Conservation (phyloP, 495 filamentous ascomycete genomes). For the Aspergillus nanangensis region DNA sequence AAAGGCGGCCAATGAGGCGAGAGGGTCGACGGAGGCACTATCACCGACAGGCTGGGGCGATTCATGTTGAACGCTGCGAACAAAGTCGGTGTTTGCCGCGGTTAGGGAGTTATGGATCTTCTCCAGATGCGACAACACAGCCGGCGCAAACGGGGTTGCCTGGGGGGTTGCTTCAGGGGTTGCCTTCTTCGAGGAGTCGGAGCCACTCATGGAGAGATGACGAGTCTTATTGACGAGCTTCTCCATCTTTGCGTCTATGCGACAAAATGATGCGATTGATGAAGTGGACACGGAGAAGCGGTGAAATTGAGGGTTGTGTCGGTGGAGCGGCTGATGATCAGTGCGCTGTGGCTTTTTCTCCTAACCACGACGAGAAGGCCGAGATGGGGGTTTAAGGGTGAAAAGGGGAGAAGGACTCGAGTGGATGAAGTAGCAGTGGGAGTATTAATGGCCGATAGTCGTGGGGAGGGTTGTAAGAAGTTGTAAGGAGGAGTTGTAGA, state of each 20-base stretch:
- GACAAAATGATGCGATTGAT: neutral
- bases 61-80: constrained; percentile 24
- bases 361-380: too few relatives aligned
- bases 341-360: too few relatives aligned
- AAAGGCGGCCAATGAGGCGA: constrained; percentile 46
- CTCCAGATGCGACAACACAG: constrained; percentile 25
- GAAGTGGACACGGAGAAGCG: neutral
- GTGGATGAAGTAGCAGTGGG: too few relatives aligned
- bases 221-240: constrained; percentile 10
- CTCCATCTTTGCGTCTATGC: constrained; percentile 5
- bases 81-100: constrained; percentile 15
- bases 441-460: too few relatives aligned
- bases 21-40: constrained; percentile 10
- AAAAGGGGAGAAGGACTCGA: neutral
- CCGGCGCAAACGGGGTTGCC: constrained; percentile 24
- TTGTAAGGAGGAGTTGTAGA: too few relatives aligned
- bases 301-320: neutral
- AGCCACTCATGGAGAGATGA: constrained; percentile 7
- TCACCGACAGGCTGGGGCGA: neutral
- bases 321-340: neutral
- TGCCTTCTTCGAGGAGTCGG: constrained; percentile 1
- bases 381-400: neutral
- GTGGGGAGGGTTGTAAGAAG: too few relatives aligned
- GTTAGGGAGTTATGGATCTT: constrained; percentile 27
- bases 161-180: constrained; percentile 11